These are phyloP conservation scores for baker's yeast (Saccharomyces cerevisiae) DNA, from an alignment of 805 yeast genomes.

Conservation along the genomic window DNA sequence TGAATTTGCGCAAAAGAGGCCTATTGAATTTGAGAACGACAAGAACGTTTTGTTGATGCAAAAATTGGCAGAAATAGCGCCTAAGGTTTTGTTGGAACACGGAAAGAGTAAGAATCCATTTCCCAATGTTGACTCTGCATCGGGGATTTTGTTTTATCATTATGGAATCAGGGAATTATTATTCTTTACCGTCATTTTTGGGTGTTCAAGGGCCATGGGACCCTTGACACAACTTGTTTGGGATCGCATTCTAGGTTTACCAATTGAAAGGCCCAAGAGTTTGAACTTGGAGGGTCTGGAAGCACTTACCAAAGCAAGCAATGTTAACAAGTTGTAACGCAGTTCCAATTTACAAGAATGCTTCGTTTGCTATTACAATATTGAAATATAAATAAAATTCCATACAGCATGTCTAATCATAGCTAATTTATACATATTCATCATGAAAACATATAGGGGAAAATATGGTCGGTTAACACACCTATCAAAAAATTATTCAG, in stretches of 20 bases:
- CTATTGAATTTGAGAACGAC: constrained; percentile 51
- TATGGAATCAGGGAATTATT: constrained; percentile 67
- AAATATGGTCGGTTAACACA: no score
- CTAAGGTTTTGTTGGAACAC: constrained; percentile 64
- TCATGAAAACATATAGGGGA: no score
- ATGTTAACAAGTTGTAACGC: background rate
- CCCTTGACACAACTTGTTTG: constrained; percentile 71
- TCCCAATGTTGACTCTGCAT: constrained; percentile 77
- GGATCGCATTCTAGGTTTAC: constrained; percentile 70
- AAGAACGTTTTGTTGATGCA: constrained; percentile 59
- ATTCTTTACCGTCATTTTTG: constrained; percentile 75
- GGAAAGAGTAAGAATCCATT: constrained; percentile 82
- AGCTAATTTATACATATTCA: no score
- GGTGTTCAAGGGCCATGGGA: constrained; percentile 75
- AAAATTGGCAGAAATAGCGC: constrained; percentile 61
- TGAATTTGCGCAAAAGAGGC: constrained; percentile 49
- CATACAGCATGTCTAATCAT: background rate
- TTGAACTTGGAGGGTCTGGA: constrained; percentile 17
- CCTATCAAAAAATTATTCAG: no score
- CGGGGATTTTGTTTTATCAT: constrained; percentile 72
- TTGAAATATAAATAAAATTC: background rate
- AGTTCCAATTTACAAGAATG: background rate
- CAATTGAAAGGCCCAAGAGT: constrained; percentile 72
- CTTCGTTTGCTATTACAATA: background rate
- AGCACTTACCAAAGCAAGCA: constrained; percentile 5